Conservation (phyloP, 371 early-diverging fungal genomes). For the Mucor irregularis region DNA sequence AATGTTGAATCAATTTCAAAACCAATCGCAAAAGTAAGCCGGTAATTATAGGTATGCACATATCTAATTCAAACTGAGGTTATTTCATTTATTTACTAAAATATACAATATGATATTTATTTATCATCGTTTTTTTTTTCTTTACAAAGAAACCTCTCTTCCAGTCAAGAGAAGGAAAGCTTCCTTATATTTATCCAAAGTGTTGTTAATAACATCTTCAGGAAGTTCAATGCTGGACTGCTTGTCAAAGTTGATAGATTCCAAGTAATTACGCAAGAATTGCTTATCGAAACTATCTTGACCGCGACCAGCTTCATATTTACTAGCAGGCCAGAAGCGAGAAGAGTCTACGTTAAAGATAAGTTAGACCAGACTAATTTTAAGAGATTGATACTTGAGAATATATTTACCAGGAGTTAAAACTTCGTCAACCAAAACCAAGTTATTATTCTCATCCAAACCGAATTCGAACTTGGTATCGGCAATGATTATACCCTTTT, state of each 20-base stretch:
- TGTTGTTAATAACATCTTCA: constrained; percentile 78
- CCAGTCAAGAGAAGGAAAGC: constrained; percentile 87
- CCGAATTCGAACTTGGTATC: constrained; percentile 99
- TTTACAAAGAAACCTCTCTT: constrained; percentile 64
- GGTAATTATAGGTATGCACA: too few species aligned
- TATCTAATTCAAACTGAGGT: too few species aligned
- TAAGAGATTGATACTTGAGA: background rate
- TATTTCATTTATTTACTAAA: constrained; percentile 1
- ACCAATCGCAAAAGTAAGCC: too few species aligned
- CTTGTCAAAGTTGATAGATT: constrained; percentile 89
- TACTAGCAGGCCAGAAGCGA: constrained; percentile 91
- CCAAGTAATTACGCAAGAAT: constrained; percentile 92
- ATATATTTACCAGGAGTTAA: constrained; percentile 84
- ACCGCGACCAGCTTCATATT: constrained; percentile 76
- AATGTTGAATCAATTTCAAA: too few species aligned
- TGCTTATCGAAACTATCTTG: constrained; percentile 98
- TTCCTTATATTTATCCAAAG: constrained; percentile 87
- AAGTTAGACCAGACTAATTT: too few species aligned
- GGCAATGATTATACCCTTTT: constrained; percentile 94
- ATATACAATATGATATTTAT: background rate
- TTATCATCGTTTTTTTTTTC: background rate
- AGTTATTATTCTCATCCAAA: constrained; percentile 74
- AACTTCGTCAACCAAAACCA: constrained; percentile 93
- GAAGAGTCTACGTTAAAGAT: constrained; percentile 77
- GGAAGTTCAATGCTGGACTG: constrained; percentile 82